Base-by-base conservation (phyloP, 2,329 filamentous ascomycete species). In the Fusarium caatingaense region DNA sequence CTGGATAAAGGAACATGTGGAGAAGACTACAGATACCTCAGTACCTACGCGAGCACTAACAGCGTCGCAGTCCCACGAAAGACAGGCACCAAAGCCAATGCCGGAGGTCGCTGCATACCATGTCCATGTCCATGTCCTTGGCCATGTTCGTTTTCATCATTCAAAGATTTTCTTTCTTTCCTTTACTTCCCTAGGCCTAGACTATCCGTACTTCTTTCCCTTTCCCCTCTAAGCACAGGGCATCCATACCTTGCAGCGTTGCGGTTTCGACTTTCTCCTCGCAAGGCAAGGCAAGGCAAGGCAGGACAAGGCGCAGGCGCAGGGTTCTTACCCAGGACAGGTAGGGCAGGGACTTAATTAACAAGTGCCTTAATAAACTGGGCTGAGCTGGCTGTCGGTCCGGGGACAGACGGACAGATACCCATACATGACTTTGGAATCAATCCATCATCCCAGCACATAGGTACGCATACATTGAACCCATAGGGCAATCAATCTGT, bases 11-110 rank as follows among this genome's bases (percentile, higher is more conserved):
- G 66, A 69, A 70, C 66, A 42, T 51, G 66, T 70, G 67, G 67
- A 66, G 67, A 27, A 32, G 41, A 57, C 61, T 7, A 37, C 34
- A 37, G 11, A 2, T 28, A 13, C 28, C 28, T 28, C 6, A 13
- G 34, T 12, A 37, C 34, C 34, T 37, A n/a, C 34, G n/a, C 18
- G 18, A 37, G 34, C 34, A 37, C 34, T 66, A 66, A 59, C 32
- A 48, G 44, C 23, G 49, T 40, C 55, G 56, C 34, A 64, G 67
- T 56, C 41, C 62, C 58, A 58, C 49, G 60, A 71, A 20, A 50
- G 57, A 68, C 67, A 71, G 68, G 68, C 67, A 70, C 68, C 56
- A 68, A 68, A 70, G 67, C 68, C 68, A 70, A 71, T 70, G 67
- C 68, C 68, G 68, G 58, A 64, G 68, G 58, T 60, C 60, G 63